A percentile compares a stretch with the other conserved stretches of the same genome.
These are phyloP conservation scores for Botryosphaeria dothidea DNA, from an alignment of 2,329 filamentous ascomycete genomes.

Conservation along the genomic window DNA sequence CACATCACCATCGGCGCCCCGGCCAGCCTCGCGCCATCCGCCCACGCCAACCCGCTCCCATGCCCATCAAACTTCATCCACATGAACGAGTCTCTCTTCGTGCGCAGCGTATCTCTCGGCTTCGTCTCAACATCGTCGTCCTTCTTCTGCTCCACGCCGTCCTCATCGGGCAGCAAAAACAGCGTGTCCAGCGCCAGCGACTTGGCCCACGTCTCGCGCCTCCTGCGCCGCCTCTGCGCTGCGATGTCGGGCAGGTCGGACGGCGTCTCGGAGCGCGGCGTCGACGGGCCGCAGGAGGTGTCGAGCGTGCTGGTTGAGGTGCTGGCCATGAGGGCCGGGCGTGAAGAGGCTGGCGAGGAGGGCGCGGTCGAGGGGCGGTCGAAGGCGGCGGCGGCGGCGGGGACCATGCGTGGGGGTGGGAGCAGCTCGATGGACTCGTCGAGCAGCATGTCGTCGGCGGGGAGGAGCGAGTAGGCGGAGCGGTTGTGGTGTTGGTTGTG, in stretches of 20 bases:
- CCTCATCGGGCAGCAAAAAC: background rate
- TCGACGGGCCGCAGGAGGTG: background rate
- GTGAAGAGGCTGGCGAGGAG: background rate
- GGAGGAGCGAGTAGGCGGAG: background rate
- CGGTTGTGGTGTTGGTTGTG: background rate
- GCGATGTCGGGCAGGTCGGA: background rate
- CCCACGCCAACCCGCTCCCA: background rate
- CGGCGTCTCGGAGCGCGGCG: background rate
- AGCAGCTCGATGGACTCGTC: background rate
- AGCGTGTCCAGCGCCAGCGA: background rate
- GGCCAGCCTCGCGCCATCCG: background rate
- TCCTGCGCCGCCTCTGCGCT: background rate
- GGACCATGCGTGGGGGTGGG: background rate
- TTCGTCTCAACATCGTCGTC: background rate
- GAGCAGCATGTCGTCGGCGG: background rate
- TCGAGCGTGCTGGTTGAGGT: background rate
- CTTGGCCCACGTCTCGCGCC: conserved; percentile 1
- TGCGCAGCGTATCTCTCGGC: background rate
- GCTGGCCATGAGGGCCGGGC: background rate
- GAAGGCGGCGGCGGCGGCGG: background rate
- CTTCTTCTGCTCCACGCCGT: background rate
- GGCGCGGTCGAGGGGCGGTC: background rate
- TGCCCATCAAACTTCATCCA: conserved; percentile 8
- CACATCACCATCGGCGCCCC: background rate
- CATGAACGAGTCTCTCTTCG: background rate